Percentiles rank a stretch among this genome's conserved stretches.
Evolutionary conservation across 768 basidiomycete species (phyloP).

Genomic region (Strobilomyces confusus): DNA sequence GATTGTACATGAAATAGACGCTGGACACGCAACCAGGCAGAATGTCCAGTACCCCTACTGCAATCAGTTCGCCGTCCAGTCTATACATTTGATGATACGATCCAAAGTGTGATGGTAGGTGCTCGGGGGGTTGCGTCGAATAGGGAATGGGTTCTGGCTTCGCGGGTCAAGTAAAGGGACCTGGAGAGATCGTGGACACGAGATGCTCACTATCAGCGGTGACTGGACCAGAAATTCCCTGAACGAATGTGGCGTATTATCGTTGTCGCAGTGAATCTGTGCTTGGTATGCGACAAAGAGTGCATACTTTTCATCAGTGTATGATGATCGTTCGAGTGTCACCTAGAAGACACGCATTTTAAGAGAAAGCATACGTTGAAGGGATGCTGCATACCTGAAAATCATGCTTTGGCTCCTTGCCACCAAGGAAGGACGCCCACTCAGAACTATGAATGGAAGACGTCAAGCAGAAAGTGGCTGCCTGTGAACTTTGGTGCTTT

Average conservation of each 20-base stretch:
- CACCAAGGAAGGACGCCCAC: conserved; percentile 26
- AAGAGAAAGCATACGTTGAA: background rate
- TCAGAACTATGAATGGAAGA: conserved; percentile 59
- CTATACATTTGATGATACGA: conserved; percentile 89
- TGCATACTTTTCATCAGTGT: conserved; percentile 73
- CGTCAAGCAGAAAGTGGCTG: conserved; percentile 37
- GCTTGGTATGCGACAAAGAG: conserved; percentile 77
- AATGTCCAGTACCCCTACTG: conserved; percentile 86
- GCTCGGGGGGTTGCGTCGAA: conserved; percentile 38
- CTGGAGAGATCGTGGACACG: background rate
- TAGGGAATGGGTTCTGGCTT: conserved; percentile 66
- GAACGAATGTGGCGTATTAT: conserved; percentile 52
- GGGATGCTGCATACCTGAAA: conserved; percentile 50
- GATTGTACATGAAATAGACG: conserved; percentile 89
- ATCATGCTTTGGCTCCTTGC: conserved; percentile 38
- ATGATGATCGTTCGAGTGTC: conserved; percentile 71
- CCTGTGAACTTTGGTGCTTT: conserved; percentile 9
- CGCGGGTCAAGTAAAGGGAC: conserved; percentile 1
- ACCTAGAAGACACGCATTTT: conserved; percentile 44
- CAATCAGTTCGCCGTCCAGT: conserved; percentile 77
- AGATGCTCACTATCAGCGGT: conserved; percentile 59
- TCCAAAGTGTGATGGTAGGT: conserved; percentile 80
- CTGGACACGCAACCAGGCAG: conserved; percentile 79
- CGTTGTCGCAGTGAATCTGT: conserved; percentile 68
- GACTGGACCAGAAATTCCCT: conserved; percentile 73